A percentile compares a stretch with the other conserved stretches of the same genome.
Conservation (phyloP, 2,329 filamentous ascomycete species). For the Diaporthe citri region DNA sequence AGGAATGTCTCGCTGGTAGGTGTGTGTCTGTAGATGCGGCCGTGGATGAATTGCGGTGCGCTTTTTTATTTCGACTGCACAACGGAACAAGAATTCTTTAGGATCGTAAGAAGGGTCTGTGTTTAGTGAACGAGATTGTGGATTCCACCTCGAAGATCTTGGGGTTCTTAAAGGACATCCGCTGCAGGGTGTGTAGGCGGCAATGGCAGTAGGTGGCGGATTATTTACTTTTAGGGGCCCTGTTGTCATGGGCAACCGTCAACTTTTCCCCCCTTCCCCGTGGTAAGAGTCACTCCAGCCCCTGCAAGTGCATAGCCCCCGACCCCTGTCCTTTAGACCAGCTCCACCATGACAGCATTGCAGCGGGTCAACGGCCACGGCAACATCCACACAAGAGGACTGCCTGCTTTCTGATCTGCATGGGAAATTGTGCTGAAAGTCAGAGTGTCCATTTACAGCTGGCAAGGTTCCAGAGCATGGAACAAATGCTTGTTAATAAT, state of each 20-base stretch:
- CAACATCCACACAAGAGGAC: conserved; percentile 21
- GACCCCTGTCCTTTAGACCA: neutral
- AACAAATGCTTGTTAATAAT: neutral
- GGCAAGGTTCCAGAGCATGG: neutral
- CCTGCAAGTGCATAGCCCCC: conserved; percentile 1
- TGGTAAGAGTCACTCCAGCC: neutral
- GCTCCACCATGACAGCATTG: conserved; percentile 33
- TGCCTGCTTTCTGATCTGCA: neutral
- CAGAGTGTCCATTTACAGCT: neutral
- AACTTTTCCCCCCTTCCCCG: conserved; percentile 13
- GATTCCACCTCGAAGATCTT: conserved; percentile 7
- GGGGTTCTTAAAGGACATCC: conserved; percentile 24
- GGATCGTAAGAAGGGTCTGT: conserved; percentile 25
- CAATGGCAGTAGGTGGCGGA: neutral
- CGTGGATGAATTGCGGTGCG: neutral
- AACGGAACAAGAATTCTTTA: neutral
- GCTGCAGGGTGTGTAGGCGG: conserved; percentile 4
- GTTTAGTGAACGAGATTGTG: neutral
- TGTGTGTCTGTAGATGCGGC: conserved; percentile 3
- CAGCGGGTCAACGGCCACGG: conserved; percentile 10
- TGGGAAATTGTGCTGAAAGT: conserved; percentile 3
- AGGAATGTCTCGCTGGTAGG: neutral
- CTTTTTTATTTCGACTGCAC: conserved; percentile 1
- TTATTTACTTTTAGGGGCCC: conserved; percentile 33
- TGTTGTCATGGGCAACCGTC: conserved; percentile 38